Evolutionary conservation across 2,329 filamentous ascomycete genomes (phyloP).

Genomic region (Oidium heveae): DNA sequence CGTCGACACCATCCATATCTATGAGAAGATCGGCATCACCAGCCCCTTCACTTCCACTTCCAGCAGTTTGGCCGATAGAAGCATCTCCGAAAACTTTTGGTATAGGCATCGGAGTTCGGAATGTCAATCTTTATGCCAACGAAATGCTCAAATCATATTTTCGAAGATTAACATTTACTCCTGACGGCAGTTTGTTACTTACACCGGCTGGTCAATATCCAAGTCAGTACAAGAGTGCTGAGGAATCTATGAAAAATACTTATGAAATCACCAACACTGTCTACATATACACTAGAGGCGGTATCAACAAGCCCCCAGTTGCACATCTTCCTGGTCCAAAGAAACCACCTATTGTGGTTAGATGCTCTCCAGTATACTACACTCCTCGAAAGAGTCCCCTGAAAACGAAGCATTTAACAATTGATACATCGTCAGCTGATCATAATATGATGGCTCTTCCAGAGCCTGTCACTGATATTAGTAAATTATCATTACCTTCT

Average conservation of each 20-base stretch:
- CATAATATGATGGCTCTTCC: slow-evolving; percentile 65
- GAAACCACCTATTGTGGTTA: slow-evolving; percentile 88
- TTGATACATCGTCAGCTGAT: slow-evolving; percentile 75
- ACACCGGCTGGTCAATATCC: slow-evolving; percentile 94
- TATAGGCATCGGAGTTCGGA: slow-evolving; percentile 39
- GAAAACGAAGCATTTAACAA: slow-evolving; percentile 66
- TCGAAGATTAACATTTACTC: slow-evolving; percentile 74
- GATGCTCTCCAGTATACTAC: slow-evolving; percentile 80
- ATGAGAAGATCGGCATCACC: slow-evolving; percentile 73
- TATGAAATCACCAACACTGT: slow-evolving; percentile 92
- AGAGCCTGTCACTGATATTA: slow-evolving; percentile 32
- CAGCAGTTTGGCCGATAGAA: slow-evolving; percentile 84
- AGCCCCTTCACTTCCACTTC: slow-evolving; percentile 76
- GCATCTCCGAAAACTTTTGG: slow-evolving; percentile 51
- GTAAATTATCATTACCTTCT: slow-evolving; percentile 23
- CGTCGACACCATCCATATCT: slow-evolving; percentile 33
- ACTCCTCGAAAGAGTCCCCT: slow-evolving; percentile 44
- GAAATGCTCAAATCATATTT: slow-evolving; percentile 97
- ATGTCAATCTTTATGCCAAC: slow-evolving; percentile 80
- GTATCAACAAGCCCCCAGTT: slow-evolving; percentile 88
- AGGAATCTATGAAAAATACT: slow-evolving; percentile 41
- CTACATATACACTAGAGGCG: slow-evolving; percentile 89
- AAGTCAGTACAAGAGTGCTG: slow-evolving; percentile 36
- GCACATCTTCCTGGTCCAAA: slow-evolving; percentile 91
- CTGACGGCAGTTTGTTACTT: slow-evolving; percentile 78